Percentiles rank a stretch among this genome's conserved stretches.
These are phyloP conservation scores for Bremia lactucae DNA, from an alignment of 352 stramenopile genomes.

Conservation along the genomic window DNA sequence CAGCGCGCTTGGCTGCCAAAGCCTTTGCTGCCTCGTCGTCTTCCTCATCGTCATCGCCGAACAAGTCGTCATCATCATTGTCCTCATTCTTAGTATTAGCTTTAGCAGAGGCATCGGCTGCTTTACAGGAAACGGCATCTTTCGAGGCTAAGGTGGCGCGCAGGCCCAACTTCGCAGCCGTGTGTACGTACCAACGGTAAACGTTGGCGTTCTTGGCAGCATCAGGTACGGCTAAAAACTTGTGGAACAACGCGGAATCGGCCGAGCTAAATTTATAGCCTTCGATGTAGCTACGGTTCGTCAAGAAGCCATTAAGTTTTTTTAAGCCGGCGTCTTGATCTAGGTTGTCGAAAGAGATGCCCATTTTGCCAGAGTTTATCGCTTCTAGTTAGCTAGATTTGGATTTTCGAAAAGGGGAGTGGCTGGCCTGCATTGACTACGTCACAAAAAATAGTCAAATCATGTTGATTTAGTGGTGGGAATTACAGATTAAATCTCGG, in stretches of 20 bases:
- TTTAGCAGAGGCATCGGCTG: slow-evolving; percentile 21
- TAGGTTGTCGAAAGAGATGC: slow-evolving; percentile 52
- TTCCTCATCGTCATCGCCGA: slow-evolving; percentile 48
- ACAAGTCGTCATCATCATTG: slow-evolving; percentile 53
- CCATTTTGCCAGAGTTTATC: too few relatives aligned
- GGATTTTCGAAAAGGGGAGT: too few relatives aligned
- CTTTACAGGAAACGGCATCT: slow-evolving; percentile 15
- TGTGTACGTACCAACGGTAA: slow-evolving; percentile 64
- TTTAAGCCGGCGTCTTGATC: slow-evolving; percentile 50
- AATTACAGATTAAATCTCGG: too few relatives aligned
- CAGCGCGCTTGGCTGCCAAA: slow-evolving; percentile 38
- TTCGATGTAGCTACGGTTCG: slow-evolving; percentile 65
- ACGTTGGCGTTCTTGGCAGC: slow-evolving; percentile 48
- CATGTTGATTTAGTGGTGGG: too few relatives aligned
- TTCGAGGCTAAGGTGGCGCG: slow-evolving; percentile 27
- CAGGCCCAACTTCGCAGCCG: slow-evolving; percentile 42
- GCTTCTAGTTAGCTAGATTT: too few relatives aligned
- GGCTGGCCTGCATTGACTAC: too few relatives aligned
- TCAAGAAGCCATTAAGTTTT: slow-evolving; percentile 80
- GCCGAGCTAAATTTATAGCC: slow-evolving; percentile 59
- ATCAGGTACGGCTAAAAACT: slow-evolving; percentile 33
- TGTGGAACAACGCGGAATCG: slow-evolving; percentile 48
- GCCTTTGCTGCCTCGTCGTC: slow-evolving; percentile 43
- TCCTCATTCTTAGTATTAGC: slow-evolving; percentile 29
- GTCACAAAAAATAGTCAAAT: too few relatives aligned